These are phyloP conservation scores for Ochetophila trinervis DNA, from an alignment of 306 rosid genomes.

Conservation along the genomic window DNA sequence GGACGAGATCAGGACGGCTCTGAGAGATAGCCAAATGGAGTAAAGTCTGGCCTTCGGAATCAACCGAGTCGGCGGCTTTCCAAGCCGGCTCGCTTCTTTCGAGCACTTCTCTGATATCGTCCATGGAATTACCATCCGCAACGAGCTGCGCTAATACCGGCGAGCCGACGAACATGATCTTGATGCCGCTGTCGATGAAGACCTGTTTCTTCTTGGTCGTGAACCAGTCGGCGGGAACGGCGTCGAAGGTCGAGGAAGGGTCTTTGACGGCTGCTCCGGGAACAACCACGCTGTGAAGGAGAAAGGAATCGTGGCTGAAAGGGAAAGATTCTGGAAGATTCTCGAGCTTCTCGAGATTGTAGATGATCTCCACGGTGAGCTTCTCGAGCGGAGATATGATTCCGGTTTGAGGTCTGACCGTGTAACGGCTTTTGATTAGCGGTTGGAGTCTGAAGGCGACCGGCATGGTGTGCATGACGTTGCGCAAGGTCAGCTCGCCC, in stretches of 20 bases:
- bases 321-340: slow-evolving; percentile 64
- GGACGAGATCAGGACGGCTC: slow-evolving; percentile 61
- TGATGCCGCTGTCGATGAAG: slow-evolving; percentile 67
- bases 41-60: slow-evolving; percentile 50
- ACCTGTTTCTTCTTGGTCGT: slow-evolving; percentile 78
- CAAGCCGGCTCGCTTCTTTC: slow-evolving; percentile 60
- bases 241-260: slow-evolving; percentile 58
- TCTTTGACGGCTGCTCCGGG: slow-evolving; percentile 74
- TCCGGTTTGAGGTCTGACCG: slow-evolving; percentile 62
- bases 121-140: slow-evolving; percentile 56
- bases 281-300: slow-evolving; percentile 72
- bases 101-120: slow-evolving; percentile 57
- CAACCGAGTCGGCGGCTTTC: slow-evolving; percentile 50
- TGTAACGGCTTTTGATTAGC: slow-evolving; percentile 53
- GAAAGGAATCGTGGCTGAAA: slow-evolving; percentile 59
- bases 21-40: slow-evolving; percentile 59
- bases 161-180: slow-evolving; percentile 70
- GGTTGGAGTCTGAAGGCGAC: slow-evolving; percentile 83
- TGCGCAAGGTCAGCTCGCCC: slow-evolving; percentile 55
- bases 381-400: slow-evolving; percentile 76
- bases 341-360: slow-evolving; percentile 44
- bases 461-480: slow-evolving; percentile 95
- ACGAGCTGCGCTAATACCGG: slow-evolving; percentile 51
- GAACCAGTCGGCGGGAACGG: slow-evolving; percentile 75
- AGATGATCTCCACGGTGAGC: slow-evolving; percentile 49